Base-by-base conservation (phyloP, 148 eudicot genomes). In the Vaccinium myrtillus region DNA sequence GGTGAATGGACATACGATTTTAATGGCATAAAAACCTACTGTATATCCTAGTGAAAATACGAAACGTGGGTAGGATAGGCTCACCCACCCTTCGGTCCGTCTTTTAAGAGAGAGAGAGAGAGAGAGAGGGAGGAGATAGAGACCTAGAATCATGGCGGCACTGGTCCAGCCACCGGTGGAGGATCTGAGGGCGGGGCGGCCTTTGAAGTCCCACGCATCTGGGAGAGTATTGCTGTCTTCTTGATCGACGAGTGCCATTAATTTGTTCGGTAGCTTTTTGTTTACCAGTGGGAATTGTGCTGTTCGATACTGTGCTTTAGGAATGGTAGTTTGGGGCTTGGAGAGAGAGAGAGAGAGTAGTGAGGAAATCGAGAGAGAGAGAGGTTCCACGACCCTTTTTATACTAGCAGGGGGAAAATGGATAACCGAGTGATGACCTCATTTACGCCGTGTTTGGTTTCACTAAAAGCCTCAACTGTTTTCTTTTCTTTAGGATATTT, bases 121-220 rank as follows among this genome's bases (percentile, higher is more conserved):
- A 8, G 49, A 51, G 0, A 14, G 5, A 73, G 79, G n/a, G 69
- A 63, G 39, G 25, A 58, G 79, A 77, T 25, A 77, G 25, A 7
- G 15, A 95, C 98, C 98, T 82, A 96, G 87, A 85, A 94, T 94
- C 96, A 91, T 92, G 89, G 98, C 95, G 80, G 98, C 93, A 55
- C 93, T 89, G 65, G 90, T 51, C 98, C 98, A 94, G 74, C 98
- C 98, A 39, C 98, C 98, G 80, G 95, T 90, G 76, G 90, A 82
- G 86, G 91, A 87, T 50, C 92, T 90, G 51, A 73, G 78, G 49
- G 98, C 93, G 5, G 93, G 94, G 49, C 86, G 90, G 80, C 98
- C 97, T 81, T 91, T 94, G 90, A 90, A 93, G 89, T 96, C 98
- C 93, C 93, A 96, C 84, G 98, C 98, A 86, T 96, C 98, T 2